phyloP scores from a whole-genome alignment of 495 filamentous ascomycete genomes.

The Staphylotrichum longicolle region DNA sequence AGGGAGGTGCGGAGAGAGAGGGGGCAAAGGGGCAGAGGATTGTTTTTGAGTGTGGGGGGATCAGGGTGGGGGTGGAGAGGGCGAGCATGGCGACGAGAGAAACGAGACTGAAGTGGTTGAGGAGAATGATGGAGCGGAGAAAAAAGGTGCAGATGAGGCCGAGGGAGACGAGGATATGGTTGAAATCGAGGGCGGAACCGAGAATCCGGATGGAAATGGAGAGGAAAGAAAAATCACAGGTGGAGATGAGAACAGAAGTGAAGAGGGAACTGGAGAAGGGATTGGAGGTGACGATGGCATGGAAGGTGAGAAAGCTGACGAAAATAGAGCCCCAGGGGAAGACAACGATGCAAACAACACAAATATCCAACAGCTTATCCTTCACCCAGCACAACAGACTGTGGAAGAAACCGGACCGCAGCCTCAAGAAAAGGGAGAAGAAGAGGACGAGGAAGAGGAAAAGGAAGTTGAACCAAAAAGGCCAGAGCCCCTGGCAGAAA shows the following conservation, averaged over 20 bases:
- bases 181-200: background rate
- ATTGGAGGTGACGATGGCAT: too few relatives aligned
- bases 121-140: too few relatives aligned
- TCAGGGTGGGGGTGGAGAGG: background rate
- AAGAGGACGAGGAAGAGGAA: too few relatives aligned
- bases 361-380: too few relatives aligned
- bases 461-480: too few relatives aligned
- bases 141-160: background rate
- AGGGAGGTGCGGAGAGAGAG: background rate
- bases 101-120: background rate
- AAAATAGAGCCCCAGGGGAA: background rate
- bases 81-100: background rate
- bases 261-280: background rate
- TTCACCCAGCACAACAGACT: too few relatives aligned
- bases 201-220: background rate
- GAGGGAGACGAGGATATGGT: background rate
- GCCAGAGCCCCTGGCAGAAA: too few relatives aligned
- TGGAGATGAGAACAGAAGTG: background rate
- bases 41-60: constrained; percentile 11
- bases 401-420: too few relatives aligned
- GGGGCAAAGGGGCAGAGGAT: background rate
- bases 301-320: too few relatives aligned
- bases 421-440: too few relatives aligned
- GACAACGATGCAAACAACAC: background rate
- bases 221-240: background rate